Percentiles rank a stretch among this genome's conserved stretches.
phyloP scores from a whole-genome alignment of 805 yeast genomes.

The Lipomyces starkeyi region DNA sequence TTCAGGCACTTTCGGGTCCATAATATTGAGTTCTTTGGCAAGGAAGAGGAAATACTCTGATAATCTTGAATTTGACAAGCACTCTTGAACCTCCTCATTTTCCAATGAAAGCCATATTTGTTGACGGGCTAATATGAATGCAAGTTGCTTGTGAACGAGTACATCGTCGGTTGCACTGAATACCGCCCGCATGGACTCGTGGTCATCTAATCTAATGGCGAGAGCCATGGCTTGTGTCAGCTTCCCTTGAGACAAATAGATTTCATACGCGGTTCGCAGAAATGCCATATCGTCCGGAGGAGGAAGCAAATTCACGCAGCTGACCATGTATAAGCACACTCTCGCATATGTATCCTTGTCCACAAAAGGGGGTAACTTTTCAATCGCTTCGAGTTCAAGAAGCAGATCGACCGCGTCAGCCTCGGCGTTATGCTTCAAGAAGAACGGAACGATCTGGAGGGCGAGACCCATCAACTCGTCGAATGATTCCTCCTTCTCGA shows the following conservation, averaged over 20 bases:
- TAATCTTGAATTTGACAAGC: conserved; percentile 77
- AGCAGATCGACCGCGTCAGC: conserved; percentile 97
- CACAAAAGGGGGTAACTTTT: conserved; percentile 78
- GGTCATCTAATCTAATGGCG: conserved; percentile 89
- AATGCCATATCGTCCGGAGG: conserved; percentile 92
- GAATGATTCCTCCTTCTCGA: conserved; percentile 38
- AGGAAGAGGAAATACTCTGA: conserved; percentile 81
- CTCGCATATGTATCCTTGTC: conserved; percentile 84
- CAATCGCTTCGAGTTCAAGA: conserved; percentile 86
- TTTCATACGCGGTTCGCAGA: conserved; percentile 84
- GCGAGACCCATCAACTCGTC: conserved; percentile 66
- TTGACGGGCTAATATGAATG: conserved; percentile 85
- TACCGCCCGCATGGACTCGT: conserved; percentile 73
- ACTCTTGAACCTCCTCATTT: conserved; percentile 71
- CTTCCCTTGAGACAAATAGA: conserved; percentile 78
- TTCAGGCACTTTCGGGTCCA: conserved; percentile 92
- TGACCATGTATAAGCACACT: conserved; percentile 76
- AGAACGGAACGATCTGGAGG: conserved; percentile 81
- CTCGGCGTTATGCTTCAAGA: conserved; percentile 93
- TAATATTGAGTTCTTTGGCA: conserved; percentile 82
- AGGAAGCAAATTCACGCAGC: conserved; percentile 94
- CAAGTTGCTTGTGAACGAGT: conserved; percentile 81
- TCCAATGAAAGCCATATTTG: conserved; percentile 72
- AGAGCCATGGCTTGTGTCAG: conserved; percentile 87
- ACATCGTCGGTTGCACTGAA: conserved; percentile 80